Conservation (phyloP, 108 stramenopile species). For the Nitzschia sp. region DNA sequence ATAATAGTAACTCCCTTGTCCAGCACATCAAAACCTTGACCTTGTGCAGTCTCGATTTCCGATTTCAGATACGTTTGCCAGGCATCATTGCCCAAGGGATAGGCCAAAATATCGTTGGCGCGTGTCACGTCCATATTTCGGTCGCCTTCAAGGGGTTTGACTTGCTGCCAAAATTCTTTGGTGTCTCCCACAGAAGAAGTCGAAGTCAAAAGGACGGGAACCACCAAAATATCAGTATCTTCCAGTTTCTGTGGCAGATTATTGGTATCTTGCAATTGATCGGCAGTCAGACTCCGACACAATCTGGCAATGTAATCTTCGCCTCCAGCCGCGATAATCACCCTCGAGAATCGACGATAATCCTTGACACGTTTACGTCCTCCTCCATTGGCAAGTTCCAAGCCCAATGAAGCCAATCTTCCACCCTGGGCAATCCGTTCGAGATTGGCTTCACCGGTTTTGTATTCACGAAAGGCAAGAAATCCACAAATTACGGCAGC, state of each 20-base stretch:
- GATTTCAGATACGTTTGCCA: conserved; percentile 71
- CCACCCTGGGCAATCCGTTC: conserved; percentile 78
- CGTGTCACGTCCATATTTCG: conserved; percentile 66
- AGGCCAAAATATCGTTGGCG: conserved; percentile 66
- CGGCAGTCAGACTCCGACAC: conserved; percentile 65
- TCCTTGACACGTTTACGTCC: conserved; percentile 35
- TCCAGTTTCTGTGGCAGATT: conserved; percentile 56
- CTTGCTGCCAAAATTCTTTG: conserved; percentile 21
- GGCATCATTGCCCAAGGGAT: conserved; percentile 49
- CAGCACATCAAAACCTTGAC: conserved; percentile 82
- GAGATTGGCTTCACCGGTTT: conserved; percentile 71
- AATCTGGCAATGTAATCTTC: conserved; percentile 66
- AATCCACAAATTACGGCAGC: conserved; percentile 60
- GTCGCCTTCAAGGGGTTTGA: conserved; percentile 51
- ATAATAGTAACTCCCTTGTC: conserved; percentile 72
- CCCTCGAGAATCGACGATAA: conserved; percentile 68
- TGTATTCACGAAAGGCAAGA: conserved; percentile 60
- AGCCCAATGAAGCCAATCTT: conserved; percentile 59
- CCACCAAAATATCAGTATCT: conserved; percentile 65
- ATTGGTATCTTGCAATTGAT: conserved; percentile 77
- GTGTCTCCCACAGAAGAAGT: conserved; percentile 16
- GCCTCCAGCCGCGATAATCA: conserved; percentile 77
- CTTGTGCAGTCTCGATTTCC: conserved; percentile 68
- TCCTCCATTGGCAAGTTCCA: conserved; percentile 43
- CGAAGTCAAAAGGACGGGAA: conserved; percentile 66